Percentiles rank a stretch among this genome's conserved stretches.
Evolutionary conservation across 257 asterid genomes (phyloP).

Genomic region (Petunia axillaris): DNA sequence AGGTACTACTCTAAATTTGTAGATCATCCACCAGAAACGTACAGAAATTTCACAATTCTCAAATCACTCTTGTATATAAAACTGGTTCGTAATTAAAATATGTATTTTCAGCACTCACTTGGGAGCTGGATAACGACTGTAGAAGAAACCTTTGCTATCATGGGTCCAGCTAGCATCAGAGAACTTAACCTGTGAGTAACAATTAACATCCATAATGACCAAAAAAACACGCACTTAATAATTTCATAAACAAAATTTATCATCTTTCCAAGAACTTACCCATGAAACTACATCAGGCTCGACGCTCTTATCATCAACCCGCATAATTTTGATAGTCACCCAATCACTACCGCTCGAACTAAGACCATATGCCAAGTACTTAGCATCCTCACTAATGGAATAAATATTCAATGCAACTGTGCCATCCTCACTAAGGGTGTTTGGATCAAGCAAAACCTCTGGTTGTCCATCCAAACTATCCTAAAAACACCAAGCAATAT

Average conservation of each 20-base stretch:
- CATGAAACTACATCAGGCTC: constrained; percentile 78
- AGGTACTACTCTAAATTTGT: constrained; percentile 5
- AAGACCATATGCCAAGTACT: constrained; percentile 78
- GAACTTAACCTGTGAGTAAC: constrained; percentile 71
- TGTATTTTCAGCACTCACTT: constrained; percentile 47
- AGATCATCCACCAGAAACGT: neutral
- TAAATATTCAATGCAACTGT: constrained; percentile 68
- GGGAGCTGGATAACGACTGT: constrained; percentile 93
- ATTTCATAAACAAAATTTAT: constrained; percentile 8
- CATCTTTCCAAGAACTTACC: constrained; percentile 45
- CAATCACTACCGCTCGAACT: constrained; percentile 96
- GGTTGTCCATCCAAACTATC: constrained; percentile 75
- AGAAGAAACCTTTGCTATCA: constrained; percentile 91
- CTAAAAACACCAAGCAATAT: constrained; percentile 38
- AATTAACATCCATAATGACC: neutral
- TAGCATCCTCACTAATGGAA: constrained; percentile 87
- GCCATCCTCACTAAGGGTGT: constrained; percentile 80
- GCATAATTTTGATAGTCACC: constrained; percentile 80
- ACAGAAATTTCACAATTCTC: neutral
- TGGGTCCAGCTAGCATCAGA: constrained; percentile 89
- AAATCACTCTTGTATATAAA: neutral
- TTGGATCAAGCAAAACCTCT: constrained; percentile 91
- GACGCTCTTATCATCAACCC: constrained; percentile 60
- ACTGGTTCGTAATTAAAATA: neutral
- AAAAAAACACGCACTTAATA: neutral